Evolutionary conservation across 305 asterid species (phyloP), one percentile per base, ranked within the genome.

Genomic region (Striga hermonthica): DNA sequence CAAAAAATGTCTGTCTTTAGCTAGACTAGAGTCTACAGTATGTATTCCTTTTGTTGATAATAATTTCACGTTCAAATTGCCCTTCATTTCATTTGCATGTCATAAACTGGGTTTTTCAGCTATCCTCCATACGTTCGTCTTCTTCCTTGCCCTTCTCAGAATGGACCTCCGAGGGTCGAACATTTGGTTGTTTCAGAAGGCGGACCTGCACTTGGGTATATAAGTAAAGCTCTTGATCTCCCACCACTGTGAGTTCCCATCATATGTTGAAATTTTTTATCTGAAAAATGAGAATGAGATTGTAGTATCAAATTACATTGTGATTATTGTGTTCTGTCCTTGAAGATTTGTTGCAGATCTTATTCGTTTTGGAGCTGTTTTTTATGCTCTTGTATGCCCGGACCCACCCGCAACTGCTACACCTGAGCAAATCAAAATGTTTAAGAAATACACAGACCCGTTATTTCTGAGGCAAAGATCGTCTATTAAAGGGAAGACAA

Each of bases 371-470:
- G 98, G 98, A 72, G 97, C 98, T 54, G 89, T 91, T 45, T 84
- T 82, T 77, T 87, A 85, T 62, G 95, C 97, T 62, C 89, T 91
- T 74, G 97, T 91, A 70, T 91, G 95, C 79, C 98, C 98, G 38
- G 77, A 84, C 77, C 97, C 95, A 60, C 97, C 97, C 62, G 75
- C 81, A 43, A 80, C 64, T 75, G 96, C 97, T 60, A 87, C 93
- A 38, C 75, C 84, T 28, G 93, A 87, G 88, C 91, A 91, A 78
- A 71, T 87, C 44, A 72, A 75, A 67, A 57, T 65, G 67, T 91
- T 84, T 65, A 79, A 81, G 79, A 77, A 87, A 80, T 84, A 69
- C 64, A 91, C 97, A 13, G 87, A 86, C 70, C 95, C 91, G 73
- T 75, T 81, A 69, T 57, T 87, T 76, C 79, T 91, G 34, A 79